phyloP scores from a whole-genome alignment of 441 rosid species.

The Isatis lusitanica region DNA sequence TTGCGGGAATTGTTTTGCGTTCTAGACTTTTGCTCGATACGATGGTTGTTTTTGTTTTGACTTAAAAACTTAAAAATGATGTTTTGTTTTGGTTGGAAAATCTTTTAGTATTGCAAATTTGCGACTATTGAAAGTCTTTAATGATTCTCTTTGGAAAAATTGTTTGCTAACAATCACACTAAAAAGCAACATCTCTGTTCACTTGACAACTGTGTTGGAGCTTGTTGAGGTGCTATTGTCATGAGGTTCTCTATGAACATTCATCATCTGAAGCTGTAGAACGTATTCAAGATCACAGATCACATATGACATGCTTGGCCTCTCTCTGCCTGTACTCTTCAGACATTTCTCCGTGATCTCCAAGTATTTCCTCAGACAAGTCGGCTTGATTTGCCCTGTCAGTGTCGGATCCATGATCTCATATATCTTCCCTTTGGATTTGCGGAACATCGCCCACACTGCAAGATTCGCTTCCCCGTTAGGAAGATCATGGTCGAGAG shows the following conservation, averaged over 20 bases:
- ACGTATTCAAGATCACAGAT: conserved; percentile 50
- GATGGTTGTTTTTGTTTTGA: conserved; percentile 26
- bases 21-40: conserved; percentile 17
- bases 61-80: neutral
- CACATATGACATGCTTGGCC: conserved; percentile 54
- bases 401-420: conserved; percentile 44
- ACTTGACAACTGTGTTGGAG: neutral
- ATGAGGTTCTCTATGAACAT: conserved; percentile 28
- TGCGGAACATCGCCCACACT: conserved; percentile 45
- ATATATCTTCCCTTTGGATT: conserved; percentile 35
- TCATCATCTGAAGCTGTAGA: conserved; percentile 36
- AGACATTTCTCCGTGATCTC: conserved; percentile 51
- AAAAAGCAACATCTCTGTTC: neutral
- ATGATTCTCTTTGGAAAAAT: neutral
- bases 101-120: neutral
- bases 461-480: conserved; percentile 43
- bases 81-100: conserved; percentile 23
- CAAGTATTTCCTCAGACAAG: conserved; percentile 43
- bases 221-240: conserved; percentile 30
- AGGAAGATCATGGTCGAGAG: conserved; percentile 4
- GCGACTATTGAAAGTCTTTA: neutral
- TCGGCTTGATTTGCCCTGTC: conserved; percentile 34
- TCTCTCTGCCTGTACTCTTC: conserved; percentile 35
- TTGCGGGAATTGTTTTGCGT: conserved; percentile 25
- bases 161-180: neutral